Percentiles rank a stretch among this genome's conserved stretches.
phyloP scores from a whole-genome alignment of 2,329 filamentous ascomycete species.

The Aureobasidium sp. region DNA sequence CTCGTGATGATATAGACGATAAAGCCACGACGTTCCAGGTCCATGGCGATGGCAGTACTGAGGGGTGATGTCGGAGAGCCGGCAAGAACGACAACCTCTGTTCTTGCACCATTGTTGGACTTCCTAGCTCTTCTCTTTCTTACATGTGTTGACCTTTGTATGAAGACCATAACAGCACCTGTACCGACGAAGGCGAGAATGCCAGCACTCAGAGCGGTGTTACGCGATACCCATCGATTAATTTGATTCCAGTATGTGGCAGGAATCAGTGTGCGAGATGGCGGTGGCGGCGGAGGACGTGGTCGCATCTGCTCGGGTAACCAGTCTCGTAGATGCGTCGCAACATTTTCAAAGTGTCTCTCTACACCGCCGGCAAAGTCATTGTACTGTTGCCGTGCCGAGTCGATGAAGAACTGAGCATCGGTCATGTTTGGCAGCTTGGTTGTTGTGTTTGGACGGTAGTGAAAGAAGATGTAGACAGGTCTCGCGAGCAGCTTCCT shows the following conservation, averaged over 20 bases:
- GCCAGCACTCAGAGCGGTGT: conserved; percentile 68
- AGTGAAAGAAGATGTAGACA: background rate
- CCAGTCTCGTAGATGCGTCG: conserved; percentile 62
- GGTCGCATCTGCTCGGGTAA: conserved; percentile 36
- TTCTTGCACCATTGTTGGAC: conserved; percentile 73
- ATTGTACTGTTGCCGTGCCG: conserved; percentile 26
- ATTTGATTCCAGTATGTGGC: conserved; percentile 48
- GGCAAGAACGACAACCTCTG: conserved; percentile 81
- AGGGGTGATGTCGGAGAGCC: conserved; percentile 81
- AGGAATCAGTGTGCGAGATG: conserved; percentile 34
- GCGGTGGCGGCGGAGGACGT: conserved; percentile 51
- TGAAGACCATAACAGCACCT: conserved; percentile 47
- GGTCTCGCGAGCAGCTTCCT: background rate
- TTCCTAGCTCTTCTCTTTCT: conserved; percentile 68
- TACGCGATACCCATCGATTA: conserved; percentile 63
- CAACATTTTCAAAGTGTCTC: conserved; percentile 69
- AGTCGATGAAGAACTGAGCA: conserved; percentile 30
- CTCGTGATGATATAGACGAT: conserved; percentile 87
- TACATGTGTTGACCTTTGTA: conserved; percentile 53
- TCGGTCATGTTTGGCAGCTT: conserved; percentile 26
- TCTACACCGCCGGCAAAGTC: conserved; percentile 76
- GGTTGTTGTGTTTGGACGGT: background rate
- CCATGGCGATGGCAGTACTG: conserved; percentile 73
- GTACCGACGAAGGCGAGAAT: conserved; percentile 65
- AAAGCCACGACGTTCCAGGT: conserved; percentile 85